Evolutionary conservation across 768 basidiomycete species (phyloP).

Genomic region (Steccherinum ochraceum): DNA sequence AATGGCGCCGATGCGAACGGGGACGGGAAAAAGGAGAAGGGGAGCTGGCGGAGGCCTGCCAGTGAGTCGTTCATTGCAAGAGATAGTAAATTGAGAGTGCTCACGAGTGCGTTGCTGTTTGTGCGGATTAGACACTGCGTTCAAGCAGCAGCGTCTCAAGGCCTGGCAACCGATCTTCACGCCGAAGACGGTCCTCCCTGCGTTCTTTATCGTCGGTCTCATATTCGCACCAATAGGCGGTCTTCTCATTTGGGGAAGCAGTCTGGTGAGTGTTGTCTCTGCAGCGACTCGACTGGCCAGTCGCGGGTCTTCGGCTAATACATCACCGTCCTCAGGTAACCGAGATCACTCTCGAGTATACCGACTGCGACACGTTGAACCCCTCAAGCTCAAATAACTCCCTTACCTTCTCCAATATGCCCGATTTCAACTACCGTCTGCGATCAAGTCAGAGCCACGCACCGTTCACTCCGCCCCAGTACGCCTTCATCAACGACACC

Average conservation of each 20-base stretch:
- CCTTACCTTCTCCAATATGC: conserved; percentile 45
- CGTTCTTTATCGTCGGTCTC: conserved; percentile 90
- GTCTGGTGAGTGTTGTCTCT: conserved; percentile 36
- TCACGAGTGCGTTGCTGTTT: too few species aligned
- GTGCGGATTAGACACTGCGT: conserved; percentile 88
- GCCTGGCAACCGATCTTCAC: conserved; percentile 99
- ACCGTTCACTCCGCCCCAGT: conserved; percentile 51
- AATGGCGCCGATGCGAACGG: conserved; percentile 37
- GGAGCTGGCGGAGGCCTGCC: conserved; percentile 78
- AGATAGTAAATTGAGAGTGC: background rate
- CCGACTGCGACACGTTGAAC: conserved; percentile 71
- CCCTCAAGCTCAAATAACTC: conserved; percentile 27
- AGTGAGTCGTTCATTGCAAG: conserved; percentile 58
- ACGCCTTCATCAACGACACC: conserved; percentile 62
- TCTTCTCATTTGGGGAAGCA: conserved; percentile 87
- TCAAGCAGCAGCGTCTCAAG: conserved; percentile 98
- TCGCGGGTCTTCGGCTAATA: too few species aligned
- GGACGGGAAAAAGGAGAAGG: conserved; percentile 67
- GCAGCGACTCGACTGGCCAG: background rate
- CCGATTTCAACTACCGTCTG: conserved; percentile 65
- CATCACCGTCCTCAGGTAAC: conserved; percentile 55
- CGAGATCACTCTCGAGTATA: conserved; percentile 94
- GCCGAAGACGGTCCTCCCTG: conserved; percentile 95
- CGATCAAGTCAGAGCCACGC: conserved; percentile 50
- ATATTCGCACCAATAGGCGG: conserved; percentile 96